Base-by-base conservation (phyloP, 345 rosid species). In the Turritis glabra region DNA sequence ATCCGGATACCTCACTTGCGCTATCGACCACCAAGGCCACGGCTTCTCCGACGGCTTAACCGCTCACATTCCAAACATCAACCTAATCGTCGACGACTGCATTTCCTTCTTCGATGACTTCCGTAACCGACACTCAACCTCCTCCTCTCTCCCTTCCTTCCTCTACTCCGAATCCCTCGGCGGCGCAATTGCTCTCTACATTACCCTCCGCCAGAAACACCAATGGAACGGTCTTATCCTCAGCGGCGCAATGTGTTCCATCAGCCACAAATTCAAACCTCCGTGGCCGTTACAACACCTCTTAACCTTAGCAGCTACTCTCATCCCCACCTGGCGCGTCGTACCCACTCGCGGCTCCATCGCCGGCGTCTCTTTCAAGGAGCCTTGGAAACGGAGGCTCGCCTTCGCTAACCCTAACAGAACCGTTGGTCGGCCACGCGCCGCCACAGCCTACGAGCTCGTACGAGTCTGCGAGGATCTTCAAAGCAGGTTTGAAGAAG, bases 21-120 rank as follows among this genome's bases (percentile, higher is more conserved):
- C 97, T 3, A 85, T 95, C 60, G 99, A 92, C 78, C 99, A 95
- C 81, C 98, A 90, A 73, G 99, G 99, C 71, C 99, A 95, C 76
- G 99, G 99, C 67, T 84, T 83, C 87, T 95, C 98, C 17, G 97
- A 90, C 14, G 97, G 96, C 12, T 82, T 94, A 40, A 43, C 53
- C 8, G 77, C 84, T 37, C 97, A 95, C 63, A 84, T 92, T 26
- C 99, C 99, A 0, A 88, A 86, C 75, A 57, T 95, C 60, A 72
- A 87, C 75, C 92, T 87, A 30, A 85, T 95, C 10, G 85, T 95
- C 13, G 94, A 88, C 51, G 99, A 95, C 73, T 93, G 98, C 71
- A 76, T 89, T 47, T 37, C 82, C 3, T 86, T 84, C 86, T 95
- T 95, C 55, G 72, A 79, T 50, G 77, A 82, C 1, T 95, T 88